Percentiles rank a stretch among this genome's conserved stretches.
phyloP scores from a whole-genome alignment of 495 filamentous ascomycete genomes.

The Penicillium paxilli region DNA sequence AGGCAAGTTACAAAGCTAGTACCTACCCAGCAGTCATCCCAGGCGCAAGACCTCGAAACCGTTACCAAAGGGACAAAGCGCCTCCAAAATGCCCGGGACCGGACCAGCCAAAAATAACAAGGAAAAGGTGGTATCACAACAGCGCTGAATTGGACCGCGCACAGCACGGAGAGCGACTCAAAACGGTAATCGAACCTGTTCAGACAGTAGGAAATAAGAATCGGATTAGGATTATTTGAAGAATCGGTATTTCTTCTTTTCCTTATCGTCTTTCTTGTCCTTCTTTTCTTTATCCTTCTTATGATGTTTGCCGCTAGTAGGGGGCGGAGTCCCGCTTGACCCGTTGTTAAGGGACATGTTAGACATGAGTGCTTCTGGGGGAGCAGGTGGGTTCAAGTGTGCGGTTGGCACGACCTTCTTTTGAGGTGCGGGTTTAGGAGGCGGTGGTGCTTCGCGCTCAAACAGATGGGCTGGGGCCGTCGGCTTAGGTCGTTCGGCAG shows the following conservation, averaged over 20 bases:
- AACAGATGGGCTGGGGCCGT: slow-evolving; percentile 85
- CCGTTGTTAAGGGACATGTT: slow-evolving; percentile 56
- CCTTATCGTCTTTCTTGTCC: slow-evolving; percentile 61
- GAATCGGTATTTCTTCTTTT: slow-evolving; percentile 76
- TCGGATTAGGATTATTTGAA: slow-evolving; percentile 54
- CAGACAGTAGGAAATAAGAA: not conserved
- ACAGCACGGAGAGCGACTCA: slow-evolving; percentile 6
- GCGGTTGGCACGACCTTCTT: slow-evolving; percentile 30
- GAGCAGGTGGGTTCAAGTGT: slow-evolving; percentile 33
- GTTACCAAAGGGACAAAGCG: slow-evolving; percentile 13
- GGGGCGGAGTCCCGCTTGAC: slow-evolving; percentile 27
- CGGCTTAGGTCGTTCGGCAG: slow-evolving; percentile 75
- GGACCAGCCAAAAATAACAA: slow-evolving; percentile 13
- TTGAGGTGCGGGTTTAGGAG: slow-evolving; percentile 37
- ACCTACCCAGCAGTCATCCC: too few species aligned
- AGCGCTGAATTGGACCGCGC: slow-evolving; percentile 26
- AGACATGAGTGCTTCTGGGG: slow-evolving; percentile 59
- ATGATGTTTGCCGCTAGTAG: slow-evolving; percentile 26
- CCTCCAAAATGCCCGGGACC: slow-evolving; percentile 18
- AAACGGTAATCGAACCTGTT: not conserved
- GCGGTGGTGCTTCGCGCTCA: slow-evolving; percentile 65
- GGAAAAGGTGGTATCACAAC: slow-evolving; percentile 41
- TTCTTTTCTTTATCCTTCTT: slow-evolving; percentile 63
- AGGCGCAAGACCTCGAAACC: not conserved
- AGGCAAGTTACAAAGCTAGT: too few species aligned